Evolutionary conservation across 176 grass and related monocot genomes (phyloP).

Genomic region (Themeda triandra): DNA sequence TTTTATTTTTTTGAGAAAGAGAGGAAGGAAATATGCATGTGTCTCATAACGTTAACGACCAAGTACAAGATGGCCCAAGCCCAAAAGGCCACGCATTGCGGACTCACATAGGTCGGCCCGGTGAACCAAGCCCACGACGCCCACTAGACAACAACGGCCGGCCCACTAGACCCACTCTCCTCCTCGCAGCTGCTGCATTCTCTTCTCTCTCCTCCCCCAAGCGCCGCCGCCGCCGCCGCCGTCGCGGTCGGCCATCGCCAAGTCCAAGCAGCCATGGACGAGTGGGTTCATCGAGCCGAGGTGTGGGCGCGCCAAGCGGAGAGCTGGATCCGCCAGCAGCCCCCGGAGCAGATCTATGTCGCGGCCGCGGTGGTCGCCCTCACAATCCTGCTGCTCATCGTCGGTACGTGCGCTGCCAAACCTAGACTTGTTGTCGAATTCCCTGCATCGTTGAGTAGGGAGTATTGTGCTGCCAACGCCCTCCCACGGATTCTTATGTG

Average conservation of each 20-base stretch:
- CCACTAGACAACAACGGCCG: not conserved
- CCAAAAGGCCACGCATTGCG: not conserved
- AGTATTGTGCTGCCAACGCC: not conserved
- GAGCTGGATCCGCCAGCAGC: constrained; percentile 21
- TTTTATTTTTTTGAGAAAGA: too few species aligned
- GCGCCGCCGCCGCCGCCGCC: not conserved
- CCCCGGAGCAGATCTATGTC: constrained; percentile 82
- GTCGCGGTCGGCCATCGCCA: not conserved
- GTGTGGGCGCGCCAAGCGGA: not conserved
- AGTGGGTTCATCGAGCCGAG: not conserved
- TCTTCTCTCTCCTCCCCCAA: not conserved
- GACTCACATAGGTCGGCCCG: too few species aligned
- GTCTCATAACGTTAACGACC: too few species aligned
- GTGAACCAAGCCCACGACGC: too few species aligned
- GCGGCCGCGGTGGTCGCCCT: constrained; percentile 51
- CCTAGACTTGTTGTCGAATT: too few species aligned
- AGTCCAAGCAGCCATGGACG: not conserved
- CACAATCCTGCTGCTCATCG: constrained; percentile 47
- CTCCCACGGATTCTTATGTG: not conserved
- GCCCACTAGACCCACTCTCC: too few species aligned
- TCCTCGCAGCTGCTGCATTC: too few species aligned
- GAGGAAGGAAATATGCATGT: too few species aligned
- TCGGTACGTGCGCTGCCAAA: constrained; percentile 44
- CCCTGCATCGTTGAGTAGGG: too few species aligned
- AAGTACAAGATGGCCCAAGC: too few species aligned